Evolutionary conservation across 2,329 filamentous ascomycete species (phyloP), one percentile per base, ranked within the genome.

Genomic region (Shiraia sp.): DNA sequence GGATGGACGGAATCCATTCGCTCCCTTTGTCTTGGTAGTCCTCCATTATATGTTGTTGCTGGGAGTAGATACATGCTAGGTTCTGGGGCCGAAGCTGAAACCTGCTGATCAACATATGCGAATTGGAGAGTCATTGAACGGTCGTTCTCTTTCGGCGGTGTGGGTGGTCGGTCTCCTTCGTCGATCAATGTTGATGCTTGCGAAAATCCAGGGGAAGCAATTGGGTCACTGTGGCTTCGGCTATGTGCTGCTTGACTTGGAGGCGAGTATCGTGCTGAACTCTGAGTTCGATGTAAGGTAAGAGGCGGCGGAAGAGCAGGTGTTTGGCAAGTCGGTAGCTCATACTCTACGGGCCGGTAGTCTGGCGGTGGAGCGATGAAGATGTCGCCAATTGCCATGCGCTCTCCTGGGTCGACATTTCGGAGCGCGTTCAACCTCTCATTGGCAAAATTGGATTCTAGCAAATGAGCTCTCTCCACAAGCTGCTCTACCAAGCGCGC

Each of bases 401-500:
- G 54, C 32, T 67, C 63, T 6, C 57, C 51, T 8, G 65, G 63
- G 22, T 52, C 57, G 19, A 68, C 50, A 2, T 56, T 57, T 32
- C 59, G 60, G 17, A 68, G 42, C 8, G 53, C 57, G 29, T 63
- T 55, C 26, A 68, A 42, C 40, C 64, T 52, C 31, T 65, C 55
- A 40, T 68, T 68, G n/a, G 63, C 65, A 2, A 59, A 46, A 15
- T 59, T 59, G 4, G 61, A 57, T 39, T 69, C 66, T 12, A 66
- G 43, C n/a, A 66, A 47, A 32, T 68, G 66, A 22, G 66, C 66
- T 38, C 62, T 63, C 40, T 69, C 68, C 2, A 71, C 61, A 8
- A 70, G 46, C 19, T 68, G 63, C 27, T 86, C 82, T 2, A 92
- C 86, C 3, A 95, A 76, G 2, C 79, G 75, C 8, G 75, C 78